A percentile compares a stretch with the other conserved stretches of the same genome.
These are phyloP conservation scores for Metarhizium humberi DNA, from an alignment of 2,329 filamentous ascomycete species.

Conservation along the genomic window DNA sequence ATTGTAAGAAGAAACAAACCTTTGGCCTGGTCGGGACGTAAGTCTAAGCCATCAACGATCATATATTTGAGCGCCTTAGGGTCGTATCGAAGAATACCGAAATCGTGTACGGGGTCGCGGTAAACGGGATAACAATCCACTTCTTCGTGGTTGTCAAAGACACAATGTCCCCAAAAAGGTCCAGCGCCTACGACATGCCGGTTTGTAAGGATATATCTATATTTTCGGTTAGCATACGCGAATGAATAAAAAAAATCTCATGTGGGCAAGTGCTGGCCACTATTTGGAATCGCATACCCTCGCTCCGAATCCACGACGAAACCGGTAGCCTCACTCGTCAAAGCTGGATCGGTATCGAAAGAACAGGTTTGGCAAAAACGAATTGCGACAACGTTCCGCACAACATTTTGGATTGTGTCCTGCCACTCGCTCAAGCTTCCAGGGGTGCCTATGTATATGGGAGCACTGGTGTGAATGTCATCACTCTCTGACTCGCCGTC, in stretches of 20 bases:
- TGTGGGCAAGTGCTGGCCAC: background rate
- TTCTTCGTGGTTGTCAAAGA: constrained; percentile 97
- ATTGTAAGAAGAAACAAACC: constrained; percentile 26
- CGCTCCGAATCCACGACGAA: constrained; percentile 94
- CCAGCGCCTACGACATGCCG: constrained; percentile 90
- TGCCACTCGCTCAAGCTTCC: constrained; percentile 66
- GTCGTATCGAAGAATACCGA: constrained; percentile 93
- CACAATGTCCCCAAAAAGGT: constrained; percentile 95
- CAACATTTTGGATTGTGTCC: constrained; percentile 85
- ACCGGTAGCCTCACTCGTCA: constrained; percentile 91
- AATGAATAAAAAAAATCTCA: background rate
- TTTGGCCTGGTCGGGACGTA: constrained; percentile 78
- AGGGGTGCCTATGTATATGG: constrained; percentile 27
- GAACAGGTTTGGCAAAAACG: constrained; percentile 97
- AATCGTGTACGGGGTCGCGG: constrained; percentile 96
- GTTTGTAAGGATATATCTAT: constrained; percentile 72
- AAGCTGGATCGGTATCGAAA: constrained; percentile 92
- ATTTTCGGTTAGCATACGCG: background rate
- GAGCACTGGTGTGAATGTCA: constrained; percentile 23
- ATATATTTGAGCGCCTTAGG: constrained; percentile 96
- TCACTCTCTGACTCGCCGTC: constrained; percentile 34
- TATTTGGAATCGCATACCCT: constrained; percentile 44
- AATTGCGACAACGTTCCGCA: constrained; percentile 95
- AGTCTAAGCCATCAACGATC: constrained; percentile 68
- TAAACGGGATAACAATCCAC: constrained; percentile 96